A percentile compares a stretch with the other conserved stretches of the same genome.
phyloP scores from a whole-genome alignment of 768 basidiomycete species.

The Boletus insuetus region DNA sequence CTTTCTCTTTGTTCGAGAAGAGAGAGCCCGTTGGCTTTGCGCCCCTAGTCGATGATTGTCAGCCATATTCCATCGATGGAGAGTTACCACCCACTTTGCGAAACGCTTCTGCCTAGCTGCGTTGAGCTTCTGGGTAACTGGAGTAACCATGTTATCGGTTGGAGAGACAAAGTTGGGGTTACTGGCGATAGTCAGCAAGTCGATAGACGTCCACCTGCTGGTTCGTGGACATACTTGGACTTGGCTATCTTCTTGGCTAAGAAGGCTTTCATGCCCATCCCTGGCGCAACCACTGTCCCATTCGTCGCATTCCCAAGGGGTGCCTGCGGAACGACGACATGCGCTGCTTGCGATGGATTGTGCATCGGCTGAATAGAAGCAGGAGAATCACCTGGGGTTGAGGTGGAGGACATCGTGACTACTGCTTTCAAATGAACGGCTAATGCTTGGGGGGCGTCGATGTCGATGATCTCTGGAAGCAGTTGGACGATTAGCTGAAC shows the following conservation, averaged over 20 bases:
- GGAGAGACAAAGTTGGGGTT: slow-evolving; percentile 90
- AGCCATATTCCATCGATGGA: slow-evolving; percentile 4
- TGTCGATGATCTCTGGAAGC: background rate
- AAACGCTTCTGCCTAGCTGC: slow-evolving; percentile 95
- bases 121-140: slow-evolving; percentile 86
- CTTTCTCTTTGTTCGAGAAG: slow-evolving; percentile 43
- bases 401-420: slow-evolving; percentile 49
- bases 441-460: background rate
- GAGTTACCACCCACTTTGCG: slow-evolving; percentile 58
- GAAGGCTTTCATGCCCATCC: slow-evolving; percentile 88
- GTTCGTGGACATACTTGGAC: slow-evolving; percentile 57
- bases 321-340: slow-evolving; percentile 74
- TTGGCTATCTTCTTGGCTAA: slow-evolving; percentile 93
- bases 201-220: background rate
- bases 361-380: slow-evolving; percentile 79
- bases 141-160: slow-evolving; percentile 93
- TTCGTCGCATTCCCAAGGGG: slow-evolving; percentile 68
- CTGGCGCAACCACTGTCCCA: slow-evolving; percentile 52
- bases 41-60: slow-evolving; percentile 39
- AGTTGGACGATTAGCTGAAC: slow-evolving; percentile 6
- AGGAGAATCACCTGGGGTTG: slow-evolving; percentile 69
- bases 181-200: slow-evolving; percentile 38
- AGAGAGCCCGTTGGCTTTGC: slow-evolving; percentile 59
- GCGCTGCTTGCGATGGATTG: slow-evolving; percentile 78
- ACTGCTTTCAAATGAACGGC: background rate